Evolutionary conservation across 768 basidiomycete genomes (phyloP), one percentile per base, ranked within the genome.

Genomic region (Mycena chlorophos): DNA sequence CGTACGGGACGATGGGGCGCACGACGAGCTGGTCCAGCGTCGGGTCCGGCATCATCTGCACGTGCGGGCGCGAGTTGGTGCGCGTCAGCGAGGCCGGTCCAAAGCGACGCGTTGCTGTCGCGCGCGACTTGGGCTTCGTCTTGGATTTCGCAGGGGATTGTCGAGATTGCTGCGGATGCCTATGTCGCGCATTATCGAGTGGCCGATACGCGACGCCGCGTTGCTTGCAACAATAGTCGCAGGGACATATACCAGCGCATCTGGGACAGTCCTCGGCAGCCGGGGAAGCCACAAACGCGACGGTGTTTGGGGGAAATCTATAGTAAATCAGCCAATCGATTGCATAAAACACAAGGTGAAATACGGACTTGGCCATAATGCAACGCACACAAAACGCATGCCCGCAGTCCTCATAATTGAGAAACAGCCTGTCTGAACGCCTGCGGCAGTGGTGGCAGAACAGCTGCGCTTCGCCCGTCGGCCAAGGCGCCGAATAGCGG

Each of bases 401-500:
- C 4, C 0, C 4, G 13, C 60, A 62, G 2, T 29, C n/a, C 3
- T 49, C 52, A 28, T 51, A 58, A 3, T 3, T 16, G 52, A 58
- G 50, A n/a, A 14, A 23, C 30, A 58, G 22, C 1, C 13, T 17
- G 2, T 31, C 25, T 10, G n/a, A 45, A 31, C 27, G 57, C 2
- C 50, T 17, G 5, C 60, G 43, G 39, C 60, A 62, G 25, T 55
- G 56, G 23, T 62, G 60, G 16, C 60, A 62, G 19, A 57, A 49
- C 4, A 14, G 5, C 2, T 29, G 25, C 2, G 4, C 23, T 14
- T 37, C 52, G 8, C 53, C 54, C 2, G 10, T 38, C 31, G 60
- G 60, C 60, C 60, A 62, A 3, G 56, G 60, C 13, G 55, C 60
- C 29, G 49, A 51, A 47, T 62, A 62, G 31, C 60, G 60, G 42